Base-by-base conservation (phyloP, 139 green algal species). In the Pleodorina starrii region DNA sequence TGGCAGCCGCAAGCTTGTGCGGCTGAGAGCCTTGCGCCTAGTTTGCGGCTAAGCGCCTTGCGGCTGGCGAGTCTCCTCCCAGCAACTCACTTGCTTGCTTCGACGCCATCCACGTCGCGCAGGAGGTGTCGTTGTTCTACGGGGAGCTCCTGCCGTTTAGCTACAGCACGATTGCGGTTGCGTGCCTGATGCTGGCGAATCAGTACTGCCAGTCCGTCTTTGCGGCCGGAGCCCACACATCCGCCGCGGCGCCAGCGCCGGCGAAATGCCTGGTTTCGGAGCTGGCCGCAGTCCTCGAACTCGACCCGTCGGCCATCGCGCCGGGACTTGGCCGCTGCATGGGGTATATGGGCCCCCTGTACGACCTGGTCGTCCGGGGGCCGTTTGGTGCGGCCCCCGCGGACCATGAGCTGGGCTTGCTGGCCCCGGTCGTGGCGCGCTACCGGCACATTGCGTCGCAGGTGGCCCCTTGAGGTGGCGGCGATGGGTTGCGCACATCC, bases 91-190 rank as follows among this genome's bases (percentile, higher is more conserved):
- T n/a, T n/a, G n/a, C n/a, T n/a, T n/a, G n/a, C n/a, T n/a, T n/a
- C n/a, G n/a, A n/a, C n/a, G n/a, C n/a, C n/a, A n/a, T n/a, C n/a
- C n/a, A n/a, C n/a, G n/a, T n/a, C 54, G 2, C 17, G 29, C 84
- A 89, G 84, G 84, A 89, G 36, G 32, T 89, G 36, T 89, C 84
- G 5, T 21, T 89, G 50, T 35, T 89, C 69, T 72, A 89, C 84
- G 69, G 50, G 16, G 25, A 19, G 7, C 46, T 89, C 36, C 48
- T 89, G 25, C 27, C 48, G 36, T 82, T 81, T 48, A 36, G 69
- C 48, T 89, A 89, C 84, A 74, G 48, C 36, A 89, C 84, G 23
- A 29, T 89, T 11, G 84, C 84, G 12, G 25, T 32, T 0, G 84
- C 69, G 11, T 83, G 84, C 69, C 36, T 89, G 25, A 73, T 82